Base-by-base conservation (phyloP, 2,329 filamentous ascomycete species). In the Hypoxylon sp. region DNA sequence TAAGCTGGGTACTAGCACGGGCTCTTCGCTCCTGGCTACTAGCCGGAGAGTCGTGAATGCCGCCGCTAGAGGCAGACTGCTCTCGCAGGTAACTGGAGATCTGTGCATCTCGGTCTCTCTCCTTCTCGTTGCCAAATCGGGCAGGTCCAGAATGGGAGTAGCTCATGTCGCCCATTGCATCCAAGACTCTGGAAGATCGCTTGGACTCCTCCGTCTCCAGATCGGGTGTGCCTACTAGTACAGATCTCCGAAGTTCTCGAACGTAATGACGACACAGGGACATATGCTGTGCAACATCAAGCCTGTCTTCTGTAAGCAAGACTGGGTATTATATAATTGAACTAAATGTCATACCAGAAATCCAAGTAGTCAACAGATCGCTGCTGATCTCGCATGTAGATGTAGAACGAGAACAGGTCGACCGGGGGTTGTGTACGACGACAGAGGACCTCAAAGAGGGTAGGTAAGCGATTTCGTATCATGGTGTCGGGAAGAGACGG, bases 261-360 rank as follows among this genome's bases (percentile, higher is more conserved):
- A 99, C 96, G 83, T 98, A 99, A 81, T 98, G 94, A 55, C 97
- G 92, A 80, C 93, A 99, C 64, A 99, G 88, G 22, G 95, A 97
- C 91, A 98, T 98, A 83, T 99, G 96, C 79, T 99, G 96, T 14
- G 96, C 95, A 67, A 99, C 96, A 90, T 99, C 96, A 75, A 99
- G 94, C 96, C 95, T 98, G 76, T 30, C 22, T 44, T 58, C 61
- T 44, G 67, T 77, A 8, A 77, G 75, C 49, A 69, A 61, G 61
- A 30, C 20, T 30, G 20, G 33, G 14, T 59, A 53, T 35, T 1
- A 37, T 50, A 40, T 40, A 56, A 14, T 25, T 22, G 27, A 14
- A 72, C 48, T 63, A 70, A 60, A 54, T 44, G 53, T 79, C 89
- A 65, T 85, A 98, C 96, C 97, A 99, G 82, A 99, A 99, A 79